phyloP scores from a whole-genome alignment of 306 rosid species.

The Begonia peltatifolia region DNA sequence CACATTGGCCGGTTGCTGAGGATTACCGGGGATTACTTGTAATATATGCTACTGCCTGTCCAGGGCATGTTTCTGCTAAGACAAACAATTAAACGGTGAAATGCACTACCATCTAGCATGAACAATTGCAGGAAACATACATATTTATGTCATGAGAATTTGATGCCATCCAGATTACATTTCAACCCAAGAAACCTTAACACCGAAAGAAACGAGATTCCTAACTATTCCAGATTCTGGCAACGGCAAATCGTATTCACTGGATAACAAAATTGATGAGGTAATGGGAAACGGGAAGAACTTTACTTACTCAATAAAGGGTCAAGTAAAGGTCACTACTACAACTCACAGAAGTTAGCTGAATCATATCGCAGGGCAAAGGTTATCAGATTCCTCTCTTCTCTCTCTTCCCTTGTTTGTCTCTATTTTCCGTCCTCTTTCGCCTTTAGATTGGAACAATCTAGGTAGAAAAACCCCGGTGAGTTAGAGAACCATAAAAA shows the following conservation, averaged over 20 bases:
- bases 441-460: neutral
- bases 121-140: slow-evolving; percentile 4
- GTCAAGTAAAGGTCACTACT: slow-evolving; percentile 17
- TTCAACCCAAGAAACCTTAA: slow-evolving; percentile 11
- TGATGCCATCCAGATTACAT: too few species aligned
- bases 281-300: slow-evolving; percentile 24
- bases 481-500: neutral
- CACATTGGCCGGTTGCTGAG: neutral
- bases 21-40: neutral
- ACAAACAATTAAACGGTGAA: neutral
- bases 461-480: too few species aligned
- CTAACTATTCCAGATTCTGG: slow-evolving; percentile 5
- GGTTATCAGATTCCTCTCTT: neutral
- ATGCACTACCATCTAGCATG: slow-evolving; percentile 7
- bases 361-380: slow-evolving; percentile 15
- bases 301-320: slow-evolving; percentile 28
- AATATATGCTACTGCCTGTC: neutral
- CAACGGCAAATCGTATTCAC: slow-evolving; percentile 25
- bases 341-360: slow-evolving; percentile 16
- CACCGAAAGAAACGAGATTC: slow-evolving; percentile 15
- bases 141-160: too few species aligned
- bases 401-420: slow-evolving; percentile 1
- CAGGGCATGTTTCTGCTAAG: neutral
- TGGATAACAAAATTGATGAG: slow-evolving; percentile 66
- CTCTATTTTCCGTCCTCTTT: neutral